Conservation (phyloP, 495 filamentous ascomycete species). For the Annulohypoxylon nitens region DNA sequence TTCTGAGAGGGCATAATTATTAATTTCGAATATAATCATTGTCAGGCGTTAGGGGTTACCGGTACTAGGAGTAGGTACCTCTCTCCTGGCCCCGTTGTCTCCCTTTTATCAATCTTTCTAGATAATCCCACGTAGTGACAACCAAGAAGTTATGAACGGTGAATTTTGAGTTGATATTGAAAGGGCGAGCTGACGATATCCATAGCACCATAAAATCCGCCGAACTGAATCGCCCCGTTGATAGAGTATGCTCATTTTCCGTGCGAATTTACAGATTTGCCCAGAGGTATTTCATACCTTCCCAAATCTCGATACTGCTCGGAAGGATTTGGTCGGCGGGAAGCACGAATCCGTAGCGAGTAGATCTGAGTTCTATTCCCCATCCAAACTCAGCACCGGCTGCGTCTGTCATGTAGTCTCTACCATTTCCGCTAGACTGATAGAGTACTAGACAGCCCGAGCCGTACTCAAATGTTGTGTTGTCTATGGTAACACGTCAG, state of each 20-base stretch:
- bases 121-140: no score
- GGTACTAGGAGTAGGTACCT: no score
- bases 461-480: slow-evolving; percentile 63
- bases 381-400: slow-evolving; percentile 66
- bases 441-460: slow-evolving; percentile 72
- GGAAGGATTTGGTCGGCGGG: slow-evolving; percentile 69
- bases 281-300: slow-evolving; percentile 66
- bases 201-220: no score
- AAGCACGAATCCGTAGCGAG: slow-evolving; percentile 67
- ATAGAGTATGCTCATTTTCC: not conserved
- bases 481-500: slow-evolving; percentile 47
- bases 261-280: slow-evolving; percentile 52
- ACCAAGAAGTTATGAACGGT: no score
- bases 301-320: slow-evolving; percentile 65
- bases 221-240: no score
- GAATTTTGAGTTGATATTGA: no score
- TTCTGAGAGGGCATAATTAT: no score
- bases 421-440: slow-evolving; percentile 65
- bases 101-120: no score
- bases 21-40: no score
- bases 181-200: no score
- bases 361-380: slow-evolving; percentile 66
- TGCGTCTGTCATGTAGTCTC: slow-evolving; percentile 69
- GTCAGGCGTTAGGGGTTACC: no score
- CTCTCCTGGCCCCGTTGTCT: no score